A percentile compares a stretch with the other conserved stretches of the same genome.
These are phyloP conservation scores for Lichtheimia ornata DNA, from an alignment of 371 early-diverging fungal genomes.

Conservation along the genomic window DNA sequence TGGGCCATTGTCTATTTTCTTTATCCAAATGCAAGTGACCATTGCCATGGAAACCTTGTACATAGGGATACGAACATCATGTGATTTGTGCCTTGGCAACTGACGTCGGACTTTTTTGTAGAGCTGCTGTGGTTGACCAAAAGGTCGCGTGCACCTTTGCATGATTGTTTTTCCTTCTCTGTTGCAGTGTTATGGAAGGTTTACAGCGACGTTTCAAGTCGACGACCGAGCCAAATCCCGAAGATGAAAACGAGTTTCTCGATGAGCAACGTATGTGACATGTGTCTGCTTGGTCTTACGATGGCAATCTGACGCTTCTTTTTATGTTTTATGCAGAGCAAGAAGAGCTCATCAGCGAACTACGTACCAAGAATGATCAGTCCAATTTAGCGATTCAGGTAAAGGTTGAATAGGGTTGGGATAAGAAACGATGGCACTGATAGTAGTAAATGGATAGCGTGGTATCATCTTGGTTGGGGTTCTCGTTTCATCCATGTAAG, in stretches of 20 bases:
- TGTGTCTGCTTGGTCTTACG: too few relatives aligned
- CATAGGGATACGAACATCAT: too few relatives aligned
- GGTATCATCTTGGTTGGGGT: constrained; percentile 26
- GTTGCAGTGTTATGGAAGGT: constrained; percentile 8
- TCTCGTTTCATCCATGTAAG: constrained; percentile 27
- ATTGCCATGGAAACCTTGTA: too few relatives aligned
- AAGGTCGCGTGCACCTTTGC: too few relatives aligned
- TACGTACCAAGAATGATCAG: constrained; percentile 32
- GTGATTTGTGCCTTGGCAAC: too few relatives aligned
- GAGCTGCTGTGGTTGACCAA: too few relatives aligned
- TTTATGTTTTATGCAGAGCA: constrained; percentile 27
- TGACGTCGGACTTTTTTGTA: too few relatives aligned
- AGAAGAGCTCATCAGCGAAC: constrained; percentile 30
- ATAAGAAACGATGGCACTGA: neutral
- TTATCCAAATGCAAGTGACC: too few relatives aligned
- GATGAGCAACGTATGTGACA: constrained; percentile 37
- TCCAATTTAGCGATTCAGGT: constrained; percentile 37
- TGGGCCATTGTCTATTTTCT: too few relatives aligned
- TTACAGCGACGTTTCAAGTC: constrained; percentile 8
- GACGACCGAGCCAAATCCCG: constrained; percentile 2
- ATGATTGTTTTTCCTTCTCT: too few relatives aligned
- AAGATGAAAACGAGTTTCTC: constrained; percentile 33
- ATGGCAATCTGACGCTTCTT: neutral
- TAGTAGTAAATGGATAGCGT: constrained; percentile 10
- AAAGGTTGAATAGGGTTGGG: neutral